Conservation (phyloP, 2,329 filamentous ascomycete species). For the Decorospora gaudefroyi region DNA sequence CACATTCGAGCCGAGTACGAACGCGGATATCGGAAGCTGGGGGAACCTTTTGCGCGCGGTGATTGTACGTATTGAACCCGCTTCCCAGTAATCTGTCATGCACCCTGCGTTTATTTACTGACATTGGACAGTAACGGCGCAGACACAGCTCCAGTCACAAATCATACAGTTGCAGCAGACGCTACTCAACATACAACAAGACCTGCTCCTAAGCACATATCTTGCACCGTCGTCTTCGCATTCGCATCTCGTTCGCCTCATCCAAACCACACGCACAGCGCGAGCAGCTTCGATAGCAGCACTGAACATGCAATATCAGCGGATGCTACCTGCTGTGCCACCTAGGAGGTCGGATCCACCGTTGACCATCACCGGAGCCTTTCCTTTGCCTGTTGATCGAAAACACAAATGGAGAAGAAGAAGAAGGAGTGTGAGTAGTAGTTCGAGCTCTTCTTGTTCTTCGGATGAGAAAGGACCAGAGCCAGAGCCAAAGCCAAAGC, state of each 20-base stretch:
- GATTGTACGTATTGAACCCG: conserved; percentile 30
- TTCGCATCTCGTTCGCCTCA: conserved; percentile 35
- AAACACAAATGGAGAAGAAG: conserved; percentile 10
- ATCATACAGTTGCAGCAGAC: conserved; percentile 42
- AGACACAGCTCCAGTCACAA: conserved; percentile 40
- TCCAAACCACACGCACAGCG: conserved; percentile 34
- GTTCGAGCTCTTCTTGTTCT: conserved; percentile 11
- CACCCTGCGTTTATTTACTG: conserved; percentile 8
- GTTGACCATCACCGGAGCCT: conserved; percentile 24
- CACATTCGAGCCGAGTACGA: conserved; percentile 38
- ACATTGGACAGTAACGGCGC: conserved; percentile 30
- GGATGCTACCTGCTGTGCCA: conserved; percentile 23
- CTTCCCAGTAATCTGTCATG: background rate
- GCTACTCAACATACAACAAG: conserved; percentile 37
- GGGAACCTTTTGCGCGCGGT: conserved; percentile 39
- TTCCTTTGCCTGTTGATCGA: conserved; percentile 15
- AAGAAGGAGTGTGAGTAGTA: conserved; percentile 12
- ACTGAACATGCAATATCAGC: conserved; percentile 35
- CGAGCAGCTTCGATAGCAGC: conserved; percentile 37
- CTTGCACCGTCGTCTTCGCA: conserved; percentile 29
- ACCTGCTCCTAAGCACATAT: conserved; percentile 31
- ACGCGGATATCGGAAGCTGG: conserved; percentile 35
- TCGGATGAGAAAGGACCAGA: conserved; percentile 8
- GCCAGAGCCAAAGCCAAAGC: background rate
- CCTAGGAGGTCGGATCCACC: conserved; percentile 12